Percentiles rank a stretch among this genome's conserved stretches.
Evolutionary conservation across 306 rosid genomes (phyloP).

Genomic region (Canavalia ensiformis): DNA sequence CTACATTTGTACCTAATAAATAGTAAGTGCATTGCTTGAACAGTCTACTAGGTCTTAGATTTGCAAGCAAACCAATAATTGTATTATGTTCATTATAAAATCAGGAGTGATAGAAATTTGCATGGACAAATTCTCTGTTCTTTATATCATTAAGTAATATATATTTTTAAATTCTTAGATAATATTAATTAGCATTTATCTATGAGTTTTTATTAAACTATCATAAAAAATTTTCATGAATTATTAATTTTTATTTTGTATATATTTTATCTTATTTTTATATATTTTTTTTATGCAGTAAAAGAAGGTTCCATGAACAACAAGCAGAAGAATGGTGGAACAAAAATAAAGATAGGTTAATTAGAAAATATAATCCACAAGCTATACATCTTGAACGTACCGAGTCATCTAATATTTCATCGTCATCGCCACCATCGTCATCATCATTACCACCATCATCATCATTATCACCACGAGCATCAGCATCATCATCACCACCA

Average conservation of each 20-base stretch:
- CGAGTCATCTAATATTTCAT: slow-evolving; percentile 38
- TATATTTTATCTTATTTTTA: neutral
- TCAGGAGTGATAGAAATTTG: neutral
- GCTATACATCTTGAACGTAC: slow-evolving; percentile 37
- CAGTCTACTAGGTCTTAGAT: neutral
- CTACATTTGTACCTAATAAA: neutral
- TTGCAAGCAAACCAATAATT: neutral
- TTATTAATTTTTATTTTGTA: neutral
- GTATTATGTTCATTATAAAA: neutral
- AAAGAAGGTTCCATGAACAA: slow-evolving; percentile 70
- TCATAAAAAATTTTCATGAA: neutral
- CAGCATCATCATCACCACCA: neutral
- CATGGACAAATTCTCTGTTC: neutral
- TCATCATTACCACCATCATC: slow-evolving; percentile 38
- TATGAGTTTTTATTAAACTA: neutral
- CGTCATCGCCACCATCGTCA: slow-evolving; percentile 35
- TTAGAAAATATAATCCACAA: slow-evolving; percentile 59
- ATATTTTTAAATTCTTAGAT: neutral
- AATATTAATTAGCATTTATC: neutral
- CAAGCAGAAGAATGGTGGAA: slow-evolving; percentile 97
- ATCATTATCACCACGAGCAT: no score
- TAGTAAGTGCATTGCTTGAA: neutral
- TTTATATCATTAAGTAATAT: neutral
- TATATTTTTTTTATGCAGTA: slow-evolving; percentile 55
- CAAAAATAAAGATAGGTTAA: slow-evolving; percentile 76